Conservation (phyloP, 176 grass and related monocot genomes). For the Puccinellia tenuiflora region DNA sequence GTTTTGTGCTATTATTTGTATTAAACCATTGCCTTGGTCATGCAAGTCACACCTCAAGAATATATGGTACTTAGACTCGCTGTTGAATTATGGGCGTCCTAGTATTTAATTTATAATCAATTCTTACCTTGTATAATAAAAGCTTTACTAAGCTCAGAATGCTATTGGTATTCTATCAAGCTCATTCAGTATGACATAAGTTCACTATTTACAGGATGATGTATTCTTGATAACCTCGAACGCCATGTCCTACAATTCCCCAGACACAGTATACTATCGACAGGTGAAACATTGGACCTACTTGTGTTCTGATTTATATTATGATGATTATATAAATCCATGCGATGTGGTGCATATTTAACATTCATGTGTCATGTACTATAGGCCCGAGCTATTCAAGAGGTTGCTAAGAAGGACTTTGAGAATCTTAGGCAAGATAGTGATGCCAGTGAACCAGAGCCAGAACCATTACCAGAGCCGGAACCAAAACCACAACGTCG, state of each 20-base stretch:
- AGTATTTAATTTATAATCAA: neutral
- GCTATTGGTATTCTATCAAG: neutral
- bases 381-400: conserved; percentile 89
- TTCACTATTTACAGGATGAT: conserved; percentile 67
- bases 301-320: neutral
- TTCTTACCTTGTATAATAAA: neutral
- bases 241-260: conserved; percentile 90
- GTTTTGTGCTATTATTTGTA: neutral
- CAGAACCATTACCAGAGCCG: conserved; percentile 37
- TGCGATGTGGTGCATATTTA: neutral
- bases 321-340: neutral
- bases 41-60: neutral
- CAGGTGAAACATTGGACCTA: conserved; percentile 48
- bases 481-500: conserved; percentile 66
- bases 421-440: conserved; percentile 93
- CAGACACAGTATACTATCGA: conserved; percentile 88
- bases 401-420: conserved; percentile 97
- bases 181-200: conserved; percentile 5
- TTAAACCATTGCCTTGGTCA: conserved; percentile 1
- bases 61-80: neutral
- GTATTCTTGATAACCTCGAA: conserved; percentile 84
- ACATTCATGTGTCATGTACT: conserved; percentile 15
- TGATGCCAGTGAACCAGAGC: conserved; percentile 75
- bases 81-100: neutral
- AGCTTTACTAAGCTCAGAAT: neutral